A percentile compares a stretch with the other conserved stretches of the same genome.
These are phyloP conservation scores for Xylaria sp. DNA, from an alignment of 2,329 filamentous ascomycete species.

Conservation along the genomic window DNA sequence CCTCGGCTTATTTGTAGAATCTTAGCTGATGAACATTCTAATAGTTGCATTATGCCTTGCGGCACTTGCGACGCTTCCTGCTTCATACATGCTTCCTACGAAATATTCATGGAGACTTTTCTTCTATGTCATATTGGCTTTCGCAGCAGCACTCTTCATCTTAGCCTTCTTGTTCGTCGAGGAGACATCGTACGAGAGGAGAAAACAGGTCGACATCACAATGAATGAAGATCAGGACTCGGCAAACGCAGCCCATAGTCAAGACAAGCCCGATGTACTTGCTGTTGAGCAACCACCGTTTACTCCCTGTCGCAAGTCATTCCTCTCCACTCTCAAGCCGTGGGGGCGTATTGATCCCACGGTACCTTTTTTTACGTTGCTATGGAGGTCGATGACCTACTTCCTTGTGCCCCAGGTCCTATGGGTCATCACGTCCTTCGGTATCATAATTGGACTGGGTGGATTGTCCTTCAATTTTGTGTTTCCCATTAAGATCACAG, in stretches of 20 bases:
- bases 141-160: slow-evolving; percentile 56
- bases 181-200: slow-evolving; percentile 59
- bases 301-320: slow-evolving; percentile 52
- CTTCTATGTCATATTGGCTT: slow-evolving; percentile 70
- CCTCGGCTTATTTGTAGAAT: too few relatives aligned
- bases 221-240: slow-evolving; percentile 10
- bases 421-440: slow-evolving; percentile 59
- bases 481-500: slow-evolving; percentile 57
- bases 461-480: slow-evolving; percentile 59
- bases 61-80: slow-evolving; percentile 65
- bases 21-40: slow-evolving; percentile 13
- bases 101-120: slow-evolving; percentile 69
- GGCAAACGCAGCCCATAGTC: slow-evolving; percentile 11
- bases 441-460: slow-evolving; percentile 58
- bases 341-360: slow-evolving; percentile 53
- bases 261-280: slow-evolving; percentile 43
- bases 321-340: slow-evolving; percentile 52
- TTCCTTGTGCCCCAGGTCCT: slow-evolving; percentile 57
- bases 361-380: slow-evolving; percentile 53
- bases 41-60: slow-evolving; percentile 65
- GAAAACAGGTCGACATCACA: slow-evolving; percentile 27
- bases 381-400: slow-evolving; percentile 56
- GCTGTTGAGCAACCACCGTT: slow-evolving; percentile 35
- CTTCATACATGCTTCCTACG: slow-evolving; percentile 69
- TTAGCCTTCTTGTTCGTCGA: slow-evolving; percentile 63